Evolutionary conservation across 73 alveolate species (phyloP).

Genomic region (Tetrahymena borealis): DNA sequence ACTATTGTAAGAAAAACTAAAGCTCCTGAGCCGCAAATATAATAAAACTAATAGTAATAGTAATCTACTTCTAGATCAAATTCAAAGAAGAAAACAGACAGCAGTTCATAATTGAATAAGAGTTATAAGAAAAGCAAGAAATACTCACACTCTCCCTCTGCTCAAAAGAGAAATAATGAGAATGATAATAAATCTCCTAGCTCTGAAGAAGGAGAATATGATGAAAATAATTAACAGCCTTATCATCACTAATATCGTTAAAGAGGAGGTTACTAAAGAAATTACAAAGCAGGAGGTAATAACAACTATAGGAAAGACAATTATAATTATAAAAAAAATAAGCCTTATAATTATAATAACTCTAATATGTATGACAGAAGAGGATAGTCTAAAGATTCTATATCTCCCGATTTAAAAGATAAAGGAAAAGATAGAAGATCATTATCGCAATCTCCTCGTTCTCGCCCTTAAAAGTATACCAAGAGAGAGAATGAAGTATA

Average conservation of each 20-base stretch:
- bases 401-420: background rate
- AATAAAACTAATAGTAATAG: background rate
- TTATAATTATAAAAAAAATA: background rate
- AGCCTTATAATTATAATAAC: background rate
- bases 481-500: background rate
- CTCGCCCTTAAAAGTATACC: background rate
- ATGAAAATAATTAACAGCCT: background rate
- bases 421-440: background rate
- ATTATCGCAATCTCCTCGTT: background rate
- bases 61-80: background rate
- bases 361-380: background rate
- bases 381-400: background rate
- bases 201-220: background rate
- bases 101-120: background rate
- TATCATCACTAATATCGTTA: background rate
- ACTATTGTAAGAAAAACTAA: background rate
- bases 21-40: background rate
- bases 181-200: background rate
- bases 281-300: background rate
- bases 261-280: background rate
- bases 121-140: background rate
- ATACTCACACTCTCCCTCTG: background rate
- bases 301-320: background rate
- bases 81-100: background rate
- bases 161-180: background rate